These are phyloP conservation scores for Evernia prunastri DNA, from an alignment of 495 filamentous ascomycete genomes.

Conservation along the genomic window DNA sequence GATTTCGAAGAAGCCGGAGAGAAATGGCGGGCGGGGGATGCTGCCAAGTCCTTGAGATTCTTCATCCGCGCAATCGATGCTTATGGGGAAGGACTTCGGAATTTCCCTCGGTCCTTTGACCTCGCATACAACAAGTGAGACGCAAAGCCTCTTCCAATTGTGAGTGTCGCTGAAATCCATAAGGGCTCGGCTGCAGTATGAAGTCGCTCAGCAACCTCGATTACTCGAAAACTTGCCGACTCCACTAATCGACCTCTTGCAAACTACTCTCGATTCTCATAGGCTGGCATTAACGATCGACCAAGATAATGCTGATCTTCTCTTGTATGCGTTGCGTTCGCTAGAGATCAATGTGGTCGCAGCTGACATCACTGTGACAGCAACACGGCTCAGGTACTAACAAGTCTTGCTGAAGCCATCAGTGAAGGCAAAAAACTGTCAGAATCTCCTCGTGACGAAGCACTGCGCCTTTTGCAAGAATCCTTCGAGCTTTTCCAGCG, in stretches of 20 bases:
- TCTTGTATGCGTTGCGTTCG: constrained; percentile 43
- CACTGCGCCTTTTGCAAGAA: constrained; percentile 50
- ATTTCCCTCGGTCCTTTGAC: constrained; percentile 55
- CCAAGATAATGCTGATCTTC: constrained; percentile 54
- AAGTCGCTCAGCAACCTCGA: constrained; percentile 32
- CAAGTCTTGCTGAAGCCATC: constrained; percentile 54
- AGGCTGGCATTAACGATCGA: constrained; percentile 51
- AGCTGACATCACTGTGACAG: constrained; percentile 19
- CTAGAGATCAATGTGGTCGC: not conserved
- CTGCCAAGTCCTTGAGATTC: constrained; percentile 60
- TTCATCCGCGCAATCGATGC: constrained; percentile 59
- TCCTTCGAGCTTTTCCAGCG: constrained; percentile 56
- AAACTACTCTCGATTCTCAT: constrained; percentile 54
- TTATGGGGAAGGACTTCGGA: constrained; percentile 55
- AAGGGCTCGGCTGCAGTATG: constrained; percentile 21
- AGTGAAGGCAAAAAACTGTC: constrained; percentile 40
- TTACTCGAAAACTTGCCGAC: constrained; percentile 49
- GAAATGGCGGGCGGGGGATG: constrained; percentile 69
- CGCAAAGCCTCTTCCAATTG: not conserved
- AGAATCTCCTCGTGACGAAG: constrained; percentile 38
- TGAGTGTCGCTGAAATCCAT: not conserved
- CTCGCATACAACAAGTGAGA: constrained; percentile 67
- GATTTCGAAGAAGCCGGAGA: constrained; percentile 62
- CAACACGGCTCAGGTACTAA: constrained; percentile 63
- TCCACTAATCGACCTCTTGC: constrained; percentile 45